Evolutionary conservation across 768 basidiomycete genomes (phyloP).

Genomic region (Naganishia vaughanmartiniae): DNA sequence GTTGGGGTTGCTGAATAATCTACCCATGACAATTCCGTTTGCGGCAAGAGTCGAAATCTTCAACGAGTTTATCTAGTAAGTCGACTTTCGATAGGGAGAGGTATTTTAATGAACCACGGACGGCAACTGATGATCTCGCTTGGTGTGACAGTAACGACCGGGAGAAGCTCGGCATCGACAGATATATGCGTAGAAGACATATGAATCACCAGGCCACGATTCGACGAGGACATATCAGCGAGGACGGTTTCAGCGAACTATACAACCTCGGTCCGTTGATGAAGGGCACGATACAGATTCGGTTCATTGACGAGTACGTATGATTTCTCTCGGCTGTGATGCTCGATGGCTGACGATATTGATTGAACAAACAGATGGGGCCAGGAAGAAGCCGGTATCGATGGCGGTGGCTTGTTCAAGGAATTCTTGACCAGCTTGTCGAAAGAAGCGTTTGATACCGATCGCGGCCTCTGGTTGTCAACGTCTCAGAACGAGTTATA

Average conservation of each 20-base stretch:
- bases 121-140: not conserved
- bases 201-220: slow-evolving; percentile 58
- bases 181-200: slow-evolving; percentile 45
- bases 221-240: slow-evolving; percentile 71
- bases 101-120: not conserved
- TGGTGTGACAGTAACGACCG: slow-evolving; percentile 58
- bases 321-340: not conserved
- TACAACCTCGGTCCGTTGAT: slow-evolving; percentile 65
- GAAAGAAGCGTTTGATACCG: slow-evolving; percentile 90
- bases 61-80: slow-evolving; percentile 66
- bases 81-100: not conserved
- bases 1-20: slow-evolving; percentile 86
- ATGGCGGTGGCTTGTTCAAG: slow-evolving; percentile 96
- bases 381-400: slow-evolving; percentile 69
- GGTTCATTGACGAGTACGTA: slow-evolving; percentile 87
- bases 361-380: slow-evolving; percentile 37
- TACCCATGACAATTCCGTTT: slow-evolving; percentile 93
- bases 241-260: slow-evolving; percentile 87
- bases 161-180: slow-evolving; percentile 44
- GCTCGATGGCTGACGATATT: slow-evolving; percentile 1
- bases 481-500: slow-evolving; percentile 91
- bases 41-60: slow-evolving; percentile 86
- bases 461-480: slow-evolving; percentile 88
- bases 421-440: slow-evolving; percentile 91
- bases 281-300: slow-evolving; percentile 78